Conservation (phyloP, 306 rosid genomes). For the Quillaja saponaria region DNA sequence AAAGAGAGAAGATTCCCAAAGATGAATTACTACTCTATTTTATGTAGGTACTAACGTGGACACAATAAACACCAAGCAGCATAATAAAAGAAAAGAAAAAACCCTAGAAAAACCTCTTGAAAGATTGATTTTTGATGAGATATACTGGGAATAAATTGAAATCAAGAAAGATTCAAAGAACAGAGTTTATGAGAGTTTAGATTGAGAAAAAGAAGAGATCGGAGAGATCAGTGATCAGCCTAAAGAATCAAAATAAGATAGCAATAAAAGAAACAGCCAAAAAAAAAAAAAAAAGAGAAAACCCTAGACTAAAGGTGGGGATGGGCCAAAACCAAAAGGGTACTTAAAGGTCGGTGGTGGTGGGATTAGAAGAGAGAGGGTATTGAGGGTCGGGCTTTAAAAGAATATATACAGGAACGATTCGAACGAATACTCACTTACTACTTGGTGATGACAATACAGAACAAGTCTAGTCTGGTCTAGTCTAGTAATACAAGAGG, state of each 20-base stretch:
- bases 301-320: slow-evolving; percentile 53
- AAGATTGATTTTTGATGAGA: slow-evolving; percentile 35
- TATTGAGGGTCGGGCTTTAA: background rate
- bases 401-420: slow-evolving; percentile 13
- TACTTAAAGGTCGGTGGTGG: slow-evolving; percentile 35
- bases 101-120: slow-evolving; percentile 29
- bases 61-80: slow-evolving; percentile 21
- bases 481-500: slow-evolving; percentile 5
- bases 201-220: slow-evolving; percentile 27
- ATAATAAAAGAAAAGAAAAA: slow-evolving; percentile 24
- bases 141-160: slow-evolving; percentile 43
- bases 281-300: slow-evolving; percentile 16
- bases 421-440: background rate
- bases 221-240: slow-evolving; percentile 24
- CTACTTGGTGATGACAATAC: background rate
- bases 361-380: slow-evolving; percentile 22
- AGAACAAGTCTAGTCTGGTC: slow-evolving; percentile 19
- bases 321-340: slow-evolving; percentile 21
- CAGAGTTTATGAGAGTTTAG: background rate
- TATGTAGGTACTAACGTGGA: slow-evolving; percentile 21
- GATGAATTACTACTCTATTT: slow-evolving; percentile 7
- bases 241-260: slow-evolving; percentile 16
- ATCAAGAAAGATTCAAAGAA: slow-evolving; percentile 28
- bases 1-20: slow-evolving; percentile 12
- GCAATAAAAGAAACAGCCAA: slow-evolving; percentile 3